phyloP scores from a whole-genome alignment of 1,284 basidiomycete genomes.

The Trametes sp. region DNA sequence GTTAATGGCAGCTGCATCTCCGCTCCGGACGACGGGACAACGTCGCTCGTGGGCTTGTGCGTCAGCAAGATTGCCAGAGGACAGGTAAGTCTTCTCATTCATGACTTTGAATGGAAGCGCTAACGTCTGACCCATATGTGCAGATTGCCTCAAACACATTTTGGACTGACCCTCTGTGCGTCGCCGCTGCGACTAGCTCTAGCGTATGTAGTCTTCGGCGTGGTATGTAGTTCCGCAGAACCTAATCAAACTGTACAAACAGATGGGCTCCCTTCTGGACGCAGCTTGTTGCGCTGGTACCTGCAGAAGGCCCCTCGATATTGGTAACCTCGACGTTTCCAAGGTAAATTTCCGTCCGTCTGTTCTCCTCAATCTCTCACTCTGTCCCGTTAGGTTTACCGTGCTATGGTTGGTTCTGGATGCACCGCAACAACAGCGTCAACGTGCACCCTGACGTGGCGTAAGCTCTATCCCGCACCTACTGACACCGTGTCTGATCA shows the following conservation, averaged over 20 bases:
- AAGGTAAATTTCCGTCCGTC: background rate
- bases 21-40: slow-evolving; percentile 10
- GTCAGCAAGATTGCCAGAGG: slow-evolving; percentile 9
- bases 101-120: too few species aligned
- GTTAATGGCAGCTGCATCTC: slow-evolving; percentile 19
- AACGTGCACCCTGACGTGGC: slow-evolving; percentile 18
- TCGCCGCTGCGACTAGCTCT: slow-evolving; percentile 14
- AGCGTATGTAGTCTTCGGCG: background rate
- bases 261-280: slow-evolving; percentile 17
- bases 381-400: slow-evolving; percentile 1
- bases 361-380: background rate
- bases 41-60: slow-evolving; percentile 15
- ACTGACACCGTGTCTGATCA: too few species aligned
- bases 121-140: background rate
- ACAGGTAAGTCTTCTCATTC: background rate
- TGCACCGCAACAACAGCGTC: slow-evolving; percentile 1
- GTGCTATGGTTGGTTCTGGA: slow-evolving; percentile 11
- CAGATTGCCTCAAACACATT: slow-evolving; percentile 7
- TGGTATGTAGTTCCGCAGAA: too few species aligned
- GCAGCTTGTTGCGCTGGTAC: slow-evolving; percentile 21
- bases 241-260: too few species aligned
- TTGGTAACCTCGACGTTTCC: slow-evolving; percentile 6
- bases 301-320: slow-evolving; percentile 9
- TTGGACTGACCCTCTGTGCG: slow-evolving; percentile 14
- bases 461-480: background rate